These are phyloP conservation scores for Lasiodiplodia theobromae DNA, from an alignment of 2,329 filamentous ascomycete genomes.

Conservation along the genomic window DNA sequence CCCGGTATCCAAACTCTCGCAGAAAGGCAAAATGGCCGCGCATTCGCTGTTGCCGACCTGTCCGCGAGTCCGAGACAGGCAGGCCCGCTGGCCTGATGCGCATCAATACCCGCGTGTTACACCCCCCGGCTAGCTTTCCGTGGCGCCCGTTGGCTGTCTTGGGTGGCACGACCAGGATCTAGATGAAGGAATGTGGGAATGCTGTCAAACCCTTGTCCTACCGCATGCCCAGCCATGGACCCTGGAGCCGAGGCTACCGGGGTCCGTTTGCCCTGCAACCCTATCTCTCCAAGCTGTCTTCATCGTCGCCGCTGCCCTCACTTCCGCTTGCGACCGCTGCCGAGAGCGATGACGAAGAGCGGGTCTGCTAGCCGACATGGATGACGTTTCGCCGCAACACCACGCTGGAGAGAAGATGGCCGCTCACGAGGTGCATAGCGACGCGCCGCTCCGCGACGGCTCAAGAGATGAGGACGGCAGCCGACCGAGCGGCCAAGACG, in stretches of 20 bases:
- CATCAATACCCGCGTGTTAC: not conserved
- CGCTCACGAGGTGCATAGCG: not conserved
- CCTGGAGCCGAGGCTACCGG: not conserved
- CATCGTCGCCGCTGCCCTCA: not conserved
- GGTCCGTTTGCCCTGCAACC: not conserved
- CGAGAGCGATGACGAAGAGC: slow-evolving; percentile 6
- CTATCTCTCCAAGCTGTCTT: not conserved
- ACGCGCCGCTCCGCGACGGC: not conserved
- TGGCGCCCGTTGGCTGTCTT: not conserved
- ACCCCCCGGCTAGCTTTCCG: not conserved
- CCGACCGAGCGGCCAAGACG: not conserved
- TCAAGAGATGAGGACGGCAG: slow-evolving; percentile 1
- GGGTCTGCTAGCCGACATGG: slow-evolving; percentile 6
- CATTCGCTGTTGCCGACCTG: not conserved
- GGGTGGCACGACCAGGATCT: not conserved
- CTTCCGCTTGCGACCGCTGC: slow-evolving; percentile 3
- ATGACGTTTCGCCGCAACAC: slow-evolving; percentile 7
- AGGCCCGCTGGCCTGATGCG: slow-evolving; percentile 8
- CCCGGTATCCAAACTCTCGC: not conserved
- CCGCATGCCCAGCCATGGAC: not conserved
- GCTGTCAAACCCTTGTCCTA: slow-evolving; percentile 2
- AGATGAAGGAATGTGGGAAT: not conserved
- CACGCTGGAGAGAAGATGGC: slow-evolving; percentile 16
- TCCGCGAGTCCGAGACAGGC: slow-evolving; percentile 4
- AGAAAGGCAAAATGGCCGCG: slow-evolving; percentile 9